Percentiles rank a stretch among this genome's conserved stretches.
phyloP scores from a whole-genome alignment of 768 basidiomycete species.

The Tylopilus intermedius region DNA sequence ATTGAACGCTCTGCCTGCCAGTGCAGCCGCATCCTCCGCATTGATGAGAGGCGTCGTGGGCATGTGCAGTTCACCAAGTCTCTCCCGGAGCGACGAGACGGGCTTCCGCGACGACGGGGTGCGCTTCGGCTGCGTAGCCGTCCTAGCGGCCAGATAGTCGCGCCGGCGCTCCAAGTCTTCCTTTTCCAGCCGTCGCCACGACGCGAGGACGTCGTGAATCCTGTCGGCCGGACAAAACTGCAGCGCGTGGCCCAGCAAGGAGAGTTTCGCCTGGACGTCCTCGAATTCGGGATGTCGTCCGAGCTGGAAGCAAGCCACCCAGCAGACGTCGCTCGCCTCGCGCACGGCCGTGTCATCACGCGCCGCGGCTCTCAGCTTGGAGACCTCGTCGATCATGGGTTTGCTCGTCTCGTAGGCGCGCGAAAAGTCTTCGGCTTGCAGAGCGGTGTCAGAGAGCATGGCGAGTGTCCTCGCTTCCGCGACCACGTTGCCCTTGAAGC shows the following conservation, averaged over 20 bases:
- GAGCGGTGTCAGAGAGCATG: conserved; percentile 87
- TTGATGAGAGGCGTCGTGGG: conserved; percentile 62
- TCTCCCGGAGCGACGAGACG: conserved; percentile 52
- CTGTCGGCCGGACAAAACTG: conserved; percentile 82
- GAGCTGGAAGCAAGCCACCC: conserved; percentile 86
- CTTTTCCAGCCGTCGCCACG: conserved; percentile 73
- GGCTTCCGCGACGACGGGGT: conserved; percentile 30
- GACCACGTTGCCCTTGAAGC: conserved; percentile 62
- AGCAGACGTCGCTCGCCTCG: conserved; percentile 77
- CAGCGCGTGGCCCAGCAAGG: conserved; percentile 73
- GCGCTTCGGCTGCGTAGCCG: conserved; percentile 12
- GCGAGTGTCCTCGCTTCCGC: conserved; percentile 80
- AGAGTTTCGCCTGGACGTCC: conserved; percentile 62
- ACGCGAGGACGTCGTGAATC: conserved; percentile 68
- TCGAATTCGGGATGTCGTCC: conserved; percentile 76
- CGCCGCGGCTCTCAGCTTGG: conserved; percentile 39
- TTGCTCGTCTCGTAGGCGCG: conserved; percentile 69
- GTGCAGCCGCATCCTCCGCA: conserved; percentile 74
- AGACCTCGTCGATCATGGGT: conserved; percentile 62
- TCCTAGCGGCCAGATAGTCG: conserved; percentile 35
- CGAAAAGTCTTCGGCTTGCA: conserved; percentile 74
- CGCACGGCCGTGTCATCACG: conserved; percentile 39
- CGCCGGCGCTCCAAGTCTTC: conserved; percentile 53
- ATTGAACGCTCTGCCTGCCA: conserved; percentile 75
- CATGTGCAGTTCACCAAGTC: conserved; percentile 64